Base-by-base conservation (phyloP, 2,329 filamentous ascomycete species). In the Colletotrichum falcatum region DNA sequence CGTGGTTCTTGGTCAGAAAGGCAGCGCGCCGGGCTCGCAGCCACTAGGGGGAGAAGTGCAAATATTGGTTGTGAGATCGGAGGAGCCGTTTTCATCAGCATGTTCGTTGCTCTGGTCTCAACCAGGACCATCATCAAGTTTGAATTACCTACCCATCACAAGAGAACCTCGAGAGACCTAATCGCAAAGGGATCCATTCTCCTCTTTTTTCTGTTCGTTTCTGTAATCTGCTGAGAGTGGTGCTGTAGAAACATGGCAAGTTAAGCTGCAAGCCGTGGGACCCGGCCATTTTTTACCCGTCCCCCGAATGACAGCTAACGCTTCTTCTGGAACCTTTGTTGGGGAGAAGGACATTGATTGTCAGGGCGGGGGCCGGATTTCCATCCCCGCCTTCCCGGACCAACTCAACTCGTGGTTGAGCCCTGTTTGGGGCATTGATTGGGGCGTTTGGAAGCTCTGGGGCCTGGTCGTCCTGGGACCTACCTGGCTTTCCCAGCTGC, bases 391-490 rank as follows among this genome's bases (percentile, higher is more conserved):
- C 51, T 62, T 66, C 44, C 58, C n/a, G n/a, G n/a, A n/a, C n/a
- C n/a, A n/a, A n/a, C n/a, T n/a, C n/a, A n/a, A n/a, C n/a, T 35
- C 23, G 37, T 33, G 44, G 37, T 59, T 44, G 55, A 59, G 37
- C 37, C 14, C 35, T 20, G 26, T 23, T 26, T 23, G 20, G 42
- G 14, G 58, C 64, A 62, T 54, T 54, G 48, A 54, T 66, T 62
- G 59, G 51, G 61, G 20, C 55, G 37, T 39, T 58, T 12, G 65
- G 65, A 49, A 61, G 30, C 28, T 49, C 20, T 53, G 61, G 48
- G 42, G 56, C 56, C 63, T 39, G 37, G 35, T 33, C 65, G n/a
- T 48, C 46, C 65, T 48, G 59, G 64, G 64, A 59, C 58, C 53
- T 68, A 42, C 64, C 64, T 39, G 23, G 68, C 37, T 28, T 44